Evolutionary conservation across 441 rosid genomes (phyloP), one percentile per base, ranked within the genome.

Genomic region (Corymbia citriodora): DNA sequence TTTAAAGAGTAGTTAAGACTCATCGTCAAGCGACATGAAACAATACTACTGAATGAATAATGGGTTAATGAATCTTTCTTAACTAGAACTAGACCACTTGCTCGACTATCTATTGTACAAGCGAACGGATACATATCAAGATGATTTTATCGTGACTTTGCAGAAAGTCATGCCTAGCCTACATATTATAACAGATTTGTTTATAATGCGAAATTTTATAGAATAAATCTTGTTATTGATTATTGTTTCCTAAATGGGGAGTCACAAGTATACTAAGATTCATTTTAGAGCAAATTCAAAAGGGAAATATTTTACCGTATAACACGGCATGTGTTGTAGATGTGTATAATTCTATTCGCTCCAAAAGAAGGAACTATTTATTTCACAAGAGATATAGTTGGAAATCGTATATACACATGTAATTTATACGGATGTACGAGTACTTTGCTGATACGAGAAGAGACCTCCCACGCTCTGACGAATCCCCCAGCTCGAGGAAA

Each of bases 231-330:
- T 0, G 10, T 45, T 79, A 79, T 10, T 5, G 11, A 23, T 59
- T 59, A 40, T 40, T 40, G 45, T 40, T 40, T 40, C 45, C 6
- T 40, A 40, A 25, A 21, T 3, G 4, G 21, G 29, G 27, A 74
- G 8, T 11, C n/a, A 0, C 9, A 6, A 15, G 6, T 0, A 1
- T 16, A 68, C 23, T 11, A 68, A 9, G 45, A n/a, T 65, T n/a
- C 9, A 9, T 65, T 65, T 65, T 4, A 72, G 6, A 72, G 27
- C 8, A 6, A 72, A 4, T 33, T 33, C 10, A 10, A 72, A 72
- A 72, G 3, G 3, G 48, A 10, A 72, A 72, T 36, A 36, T 19
- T 36, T 72, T 19, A 2, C 25, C 5, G 6, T 36, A 72, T 19
- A 40, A 72, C 4, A 19, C 10, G 10, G 3, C 23, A 70, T 70